These are phyloP conservation scores for Ophidiomyces ophidiicola DNA, from an alignment of 2,329 filamentous ascomycete genomes.

Conservation along the genomic window DNA sequence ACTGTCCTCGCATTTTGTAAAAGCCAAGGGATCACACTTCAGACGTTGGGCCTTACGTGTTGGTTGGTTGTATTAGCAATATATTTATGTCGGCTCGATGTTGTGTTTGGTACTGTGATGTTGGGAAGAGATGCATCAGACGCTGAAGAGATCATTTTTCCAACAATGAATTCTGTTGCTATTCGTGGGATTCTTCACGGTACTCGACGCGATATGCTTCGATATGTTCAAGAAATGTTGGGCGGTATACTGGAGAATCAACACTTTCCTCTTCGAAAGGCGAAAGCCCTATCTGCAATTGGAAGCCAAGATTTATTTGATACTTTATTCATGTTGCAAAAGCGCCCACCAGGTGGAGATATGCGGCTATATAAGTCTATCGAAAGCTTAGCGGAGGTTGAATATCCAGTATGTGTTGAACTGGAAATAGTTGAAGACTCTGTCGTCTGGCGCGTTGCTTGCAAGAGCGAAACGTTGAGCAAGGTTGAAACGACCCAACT, in stretches of 20 bases:
- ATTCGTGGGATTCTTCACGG: constrained; percentile 64
- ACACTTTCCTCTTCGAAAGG: constrained; percentile 62
- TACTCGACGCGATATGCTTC: constrained; percentile 50
- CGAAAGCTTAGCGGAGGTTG: constrained; percentile 53
- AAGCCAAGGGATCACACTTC: constrained; percentile 54
- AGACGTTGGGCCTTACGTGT: constrained; percentile 62
- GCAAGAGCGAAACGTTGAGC: constrained; percentile 46
- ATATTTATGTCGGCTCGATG: constrained; percentile 53
- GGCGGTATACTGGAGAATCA: constrained; percentile 57
- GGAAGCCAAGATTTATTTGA: constrained; percentile 45
- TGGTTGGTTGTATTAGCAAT: constrained; percentile 62
- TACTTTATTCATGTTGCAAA: constrained; percentile 56
- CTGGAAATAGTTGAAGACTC: constrained; percentile 50
- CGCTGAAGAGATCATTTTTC: constrained; percentile 60
- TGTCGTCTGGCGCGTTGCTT: constrained; percentile 61
- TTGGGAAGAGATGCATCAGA: constrained; percentile 69
- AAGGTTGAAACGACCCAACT: constrained; percentile 38
- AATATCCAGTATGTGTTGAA: constrained; percentile 73
- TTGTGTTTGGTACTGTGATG: constrained; percentile 70
- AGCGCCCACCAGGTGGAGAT: constrained; percentile 31
- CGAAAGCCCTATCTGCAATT: constrained; percentile 42
- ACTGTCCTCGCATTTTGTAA: constrained; percentile 51
- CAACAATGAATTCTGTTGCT: constrained; percentile 82
- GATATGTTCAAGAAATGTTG: constrained; percentile 61
- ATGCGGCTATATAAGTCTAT: constrained; percentile 49